These are phyloP conservation scores for Sordariomycetes sp. DNA, from an alignment of 2,329 filamentous ascomycete species.

Conservation along the genomic window DNA sequence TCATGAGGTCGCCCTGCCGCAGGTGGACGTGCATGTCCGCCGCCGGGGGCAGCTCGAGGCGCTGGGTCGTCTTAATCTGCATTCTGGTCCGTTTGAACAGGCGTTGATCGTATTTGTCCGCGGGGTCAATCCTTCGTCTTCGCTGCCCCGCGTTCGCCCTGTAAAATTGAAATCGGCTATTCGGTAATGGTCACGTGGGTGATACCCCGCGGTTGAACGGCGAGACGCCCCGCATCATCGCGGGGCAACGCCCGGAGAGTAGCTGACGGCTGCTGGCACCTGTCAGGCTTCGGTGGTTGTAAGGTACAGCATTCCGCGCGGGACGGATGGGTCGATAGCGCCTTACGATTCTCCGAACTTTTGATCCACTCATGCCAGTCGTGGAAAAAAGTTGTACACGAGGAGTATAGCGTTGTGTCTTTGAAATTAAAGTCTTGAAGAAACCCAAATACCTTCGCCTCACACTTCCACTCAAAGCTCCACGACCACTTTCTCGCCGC, in stretches of 20 bases:
- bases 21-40: constrained; percentile 63
- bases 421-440: too few relatives aligned
- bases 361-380: too few relatives aligned
- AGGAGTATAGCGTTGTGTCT: too few relatives aligned
- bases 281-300: not conserved
- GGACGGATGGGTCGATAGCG: too few relatives aligned
- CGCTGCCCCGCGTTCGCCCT: not conserved
- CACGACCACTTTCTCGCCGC: not conserved
- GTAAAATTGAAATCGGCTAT: not conserved
- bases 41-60: constrained; percentile 43
- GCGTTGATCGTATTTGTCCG: not conserved
- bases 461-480: not conserved
- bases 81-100: not conserved
- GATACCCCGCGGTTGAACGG: not conserved
- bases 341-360: too few relatives aligned
- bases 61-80: not conserved
- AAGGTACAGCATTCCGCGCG: too few relatives aligned
- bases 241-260: not conserved
- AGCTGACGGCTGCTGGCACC: not conserved
- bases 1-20: constrained; percentile 53
- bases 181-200: not conserved
- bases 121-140: not conserved
- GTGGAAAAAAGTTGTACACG: too few relatives aligned
- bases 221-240: not conserved
- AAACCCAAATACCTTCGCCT: too few relatives aligned